Base-by-base conservation (phyloP, 2,329 filamentous ascomycete genomes). In the Phialophora macrospora region DNA sequence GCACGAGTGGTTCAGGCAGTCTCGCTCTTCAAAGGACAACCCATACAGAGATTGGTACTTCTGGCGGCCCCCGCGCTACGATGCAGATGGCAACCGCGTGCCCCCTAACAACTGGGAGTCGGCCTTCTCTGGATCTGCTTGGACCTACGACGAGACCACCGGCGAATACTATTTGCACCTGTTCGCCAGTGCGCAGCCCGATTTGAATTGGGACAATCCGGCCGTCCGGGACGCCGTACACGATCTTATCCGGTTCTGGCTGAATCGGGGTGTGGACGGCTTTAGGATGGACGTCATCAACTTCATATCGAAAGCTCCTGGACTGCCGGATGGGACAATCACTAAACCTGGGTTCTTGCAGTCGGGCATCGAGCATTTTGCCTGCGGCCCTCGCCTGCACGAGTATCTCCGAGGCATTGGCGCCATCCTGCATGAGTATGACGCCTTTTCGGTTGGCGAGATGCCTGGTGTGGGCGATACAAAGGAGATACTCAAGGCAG, bases 191-290 rank as follows among this genome's bases (percentile, higher is more conserved):
- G 87, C 90, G 70, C 91, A 94, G 74, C 91, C 92, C 0, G 92
- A 95, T 72, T 81, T 95, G n/a, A 95, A 95, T 77, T 95, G 91
- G 90, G 90, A 93, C 73, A 90, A 89, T 63, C 81, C 82, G 0
- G 85, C 84, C 7, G 85, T 90, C 0, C 84, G 90, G 12, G 79
- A 85, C 51, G 91, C 90, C 2, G 87, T 93, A 4, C 90, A 92
- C 74, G 83, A 84, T 14, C 82, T 89, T 3, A 90, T 93, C 84
- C 84, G 85, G 30, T 95, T 93, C 75, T 95, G 92, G 92, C 84
- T 95, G 0, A 80, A 90, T 55, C 85, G 86, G 34, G 91, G 91
- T 1, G 87, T 90, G 0, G 86, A 89, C 59, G 89, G 89, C 4
- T 92, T 91, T 80, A 83, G 89, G 17, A 85, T 91, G 77, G 89